Evolutionary conservation across 176 grass and related monocot genomes (phyloP).

Genomic region (Triticum turgidum): DNA sequence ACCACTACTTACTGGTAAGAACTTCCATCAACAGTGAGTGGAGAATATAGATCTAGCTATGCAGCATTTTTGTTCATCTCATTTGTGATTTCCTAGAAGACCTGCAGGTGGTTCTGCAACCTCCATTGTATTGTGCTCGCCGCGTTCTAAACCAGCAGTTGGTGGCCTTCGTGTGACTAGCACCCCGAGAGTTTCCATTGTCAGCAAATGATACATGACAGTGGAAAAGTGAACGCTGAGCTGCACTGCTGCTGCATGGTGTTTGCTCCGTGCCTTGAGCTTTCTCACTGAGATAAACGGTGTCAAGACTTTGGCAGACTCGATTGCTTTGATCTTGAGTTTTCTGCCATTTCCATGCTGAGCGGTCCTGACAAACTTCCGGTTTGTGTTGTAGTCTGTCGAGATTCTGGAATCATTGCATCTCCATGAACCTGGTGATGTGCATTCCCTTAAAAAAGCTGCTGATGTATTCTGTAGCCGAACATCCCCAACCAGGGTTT

Average conservation of each 20-base stretch:
- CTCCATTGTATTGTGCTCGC: constrained; percentile 18
- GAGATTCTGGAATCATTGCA: not conserved
- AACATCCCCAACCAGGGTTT: not conserved
- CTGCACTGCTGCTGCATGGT: constrained; percentile 37
- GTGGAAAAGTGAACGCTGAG: constrained; percentile 40
- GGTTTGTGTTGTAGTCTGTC: constrained; percentile 26
- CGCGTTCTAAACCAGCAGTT: constrained; percentile 9
- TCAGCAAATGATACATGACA: constrained; percentile 11
- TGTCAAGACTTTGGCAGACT: constrained; percentile 28
- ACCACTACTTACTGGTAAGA: not conserved
- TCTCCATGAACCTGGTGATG: constrained; percentile 20
- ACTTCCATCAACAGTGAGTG: constrained; percentile 13
- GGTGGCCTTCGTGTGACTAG: not conserved
- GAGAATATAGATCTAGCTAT: constrained; percentile 13
- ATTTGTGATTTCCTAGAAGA: constrained; percentile 63
- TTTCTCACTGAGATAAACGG: constrained; percentile 16
- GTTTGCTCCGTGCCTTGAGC: constrained; percentile 19
- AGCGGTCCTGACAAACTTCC: constrained; percentile 35
- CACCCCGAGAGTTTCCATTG: constrained; percentile 10
- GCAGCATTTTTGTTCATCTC: constrained; percentile 32
- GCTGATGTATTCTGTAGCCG: constrained; percentile 24
- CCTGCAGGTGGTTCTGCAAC: constrained; percentile 21
- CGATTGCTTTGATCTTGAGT: constrained; percentile 9
- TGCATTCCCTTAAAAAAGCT: no score
- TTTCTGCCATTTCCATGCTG: constrained; percentile 34